Conservation (phyloP, 768 basidiomycete species). For the Pulveroboletus frians region DNA sequence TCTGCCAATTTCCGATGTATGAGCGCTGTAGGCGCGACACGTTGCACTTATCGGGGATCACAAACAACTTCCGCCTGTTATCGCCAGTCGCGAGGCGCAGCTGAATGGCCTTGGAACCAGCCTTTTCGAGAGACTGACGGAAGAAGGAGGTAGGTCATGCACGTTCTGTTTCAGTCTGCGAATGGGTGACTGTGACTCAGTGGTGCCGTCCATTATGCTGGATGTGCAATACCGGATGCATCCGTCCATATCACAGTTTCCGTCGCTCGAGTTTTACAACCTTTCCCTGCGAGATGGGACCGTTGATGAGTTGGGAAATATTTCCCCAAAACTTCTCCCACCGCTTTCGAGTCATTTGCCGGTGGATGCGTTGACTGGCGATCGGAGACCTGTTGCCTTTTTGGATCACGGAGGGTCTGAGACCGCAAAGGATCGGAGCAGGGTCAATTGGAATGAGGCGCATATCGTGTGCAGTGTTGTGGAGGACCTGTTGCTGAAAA, state of each 20-base stretch:
- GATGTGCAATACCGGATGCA: constrained; percentile 97
- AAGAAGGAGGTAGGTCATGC: constrained; percentile 63
- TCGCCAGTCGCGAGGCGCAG: constrained; percentile 71
- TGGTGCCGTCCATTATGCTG: constrained; percentile 86
- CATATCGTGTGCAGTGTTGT: constrained; percentile 73
- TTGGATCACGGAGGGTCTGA: constrained; percentile 75
- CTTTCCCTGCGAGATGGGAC: constrained; percentile 70
- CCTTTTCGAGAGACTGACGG: constrained; percentile 86
- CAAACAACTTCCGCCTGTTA: constrained; percentile 89
- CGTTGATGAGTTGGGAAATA: constrained; percentile 43
- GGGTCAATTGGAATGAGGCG: constrained; percentile 74
- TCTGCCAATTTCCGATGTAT: constrained; percentile 9
- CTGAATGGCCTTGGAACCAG: constrained; percentile 69
- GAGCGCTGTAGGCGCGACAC: constrained; percentile 58
- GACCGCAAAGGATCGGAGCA: constrained; percentile 60
- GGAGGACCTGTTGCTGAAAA: constrained; percentile 73
- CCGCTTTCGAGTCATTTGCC: constrained; percentile 54
- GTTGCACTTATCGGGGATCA: constrained; percentile 94
- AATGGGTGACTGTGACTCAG: constrained; percentile 33
- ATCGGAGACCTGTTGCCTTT: constrained; percentile 66
- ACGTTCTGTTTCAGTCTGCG: background rate
- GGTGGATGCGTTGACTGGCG: constrained; percentile 33
- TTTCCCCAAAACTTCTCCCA: constrained; percentile 50
- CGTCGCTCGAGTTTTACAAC: constrained; percentile 79
- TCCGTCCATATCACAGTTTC: constrained; percentile 83